Evolutionary conservation across 345 rosid genomes (phyloP), one percentile per base, ranked within the genome.

Genomic region (Theobroma cacao): DNA sequence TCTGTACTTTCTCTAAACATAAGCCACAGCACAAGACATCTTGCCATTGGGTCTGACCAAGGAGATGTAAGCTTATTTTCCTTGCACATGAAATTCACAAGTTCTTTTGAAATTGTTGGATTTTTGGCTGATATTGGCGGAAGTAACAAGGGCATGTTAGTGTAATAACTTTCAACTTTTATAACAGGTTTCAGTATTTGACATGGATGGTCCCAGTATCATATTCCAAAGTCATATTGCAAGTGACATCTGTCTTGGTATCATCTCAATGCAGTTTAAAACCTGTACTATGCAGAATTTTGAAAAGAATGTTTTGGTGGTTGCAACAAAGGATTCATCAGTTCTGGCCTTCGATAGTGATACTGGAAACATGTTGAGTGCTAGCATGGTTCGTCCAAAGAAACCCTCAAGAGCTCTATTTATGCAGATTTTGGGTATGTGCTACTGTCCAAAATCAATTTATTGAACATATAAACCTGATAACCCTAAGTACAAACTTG

Each of bases 241-340:
- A 60, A 91, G 89, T 80, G 98, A 88, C 41, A 86, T 92, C 69
- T 86, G 94, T 34, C 59, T 88, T 72, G 91, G 96, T 60, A 86
- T 93, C 74, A 81, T 87, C 78, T 88, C 97, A 45, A 78, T 88
- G 83, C 94, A 90, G 76, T 91, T 83, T 79, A 91, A 88, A 78
- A 88, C 90, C 80, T 92, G 92, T 75, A 80, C 33, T 81, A 79
- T 91, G 64, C 97, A 89, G 79, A 93, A 90, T 58, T 95, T 93
- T 53, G 93, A 92, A 85, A 92, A 92, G 92, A 95, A 92, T 34
- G 80, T 85, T 53, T 83, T 95, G 77, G 89, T 90, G 79, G 90
- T 90, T 75, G 93, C 94, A 40, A 91, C 94, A 15, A 92, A 86
- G 83, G 98, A 93, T 79, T 93, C 98, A 3, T 92, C 98, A 5